Evolutionary conservation across 106 monocot genomes (phyloP).

Genomic region (Cymbidium sinense): DNA sequence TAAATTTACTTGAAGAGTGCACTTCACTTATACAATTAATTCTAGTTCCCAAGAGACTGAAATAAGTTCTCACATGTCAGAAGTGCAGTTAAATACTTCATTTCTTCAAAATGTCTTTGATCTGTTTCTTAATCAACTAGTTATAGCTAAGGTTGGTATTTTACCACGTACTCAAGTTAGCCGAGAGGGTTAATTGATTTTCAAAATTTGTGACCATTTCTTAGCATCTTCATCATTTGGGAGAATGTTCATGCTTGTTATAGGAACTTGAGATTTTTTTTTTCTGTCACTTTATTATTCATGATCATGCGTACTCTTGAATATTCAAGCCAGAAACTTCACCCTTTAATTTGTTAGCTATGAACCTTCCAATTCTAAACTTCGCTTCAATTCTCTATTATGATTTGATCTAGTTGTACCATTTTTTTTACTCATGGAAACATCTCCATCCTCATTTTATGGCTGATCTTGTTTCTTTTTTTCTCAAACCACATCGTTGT

Average conservation of each 20-base stretch:
- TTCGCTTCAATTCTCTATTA: not conserved
- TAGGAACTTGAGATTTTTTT: not conserved
- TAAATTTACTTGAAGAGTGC: not conserved
- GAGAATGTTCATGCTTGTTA: not conserved
- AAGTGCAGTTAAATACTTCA: not conserved
- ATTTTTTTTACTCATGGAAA: not conserved
- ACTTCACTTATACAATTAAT: not conserved
- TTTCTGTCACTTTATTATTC: not conserved
- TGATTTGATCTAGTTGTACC: not conserved
- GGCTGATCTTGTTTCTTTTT: not conserved
- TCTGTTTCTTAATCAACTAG: not conserved
- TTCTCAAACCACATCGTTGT: not conserved
- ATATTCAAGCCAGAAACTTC: not conserved
- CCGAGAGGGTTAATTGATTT: not conserved
- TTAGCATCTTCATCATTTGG: not conserved
- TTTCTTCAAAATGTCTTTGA: not conserved
- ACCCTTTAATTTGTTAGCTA: not conserved
- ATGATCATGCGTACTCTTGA: not conserved
- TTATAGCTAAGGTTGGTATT: not conserved
- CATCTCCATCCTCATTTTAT: not conserved
- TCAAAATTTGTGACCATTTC: not conserved
- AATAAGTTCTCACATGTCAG: not conserved
- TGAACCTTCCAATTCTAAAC: not conserved
- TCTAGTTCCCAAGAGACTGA: not conserved
- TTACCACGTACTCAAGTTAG: not conserved